A percentile compares a stretch with the other conserved stretches of the same genome.
Evolutionary conservation across 202 grass and related monocot genomes (phyloP).

Genomic region (Hordeum pubiflorum): DNA sequence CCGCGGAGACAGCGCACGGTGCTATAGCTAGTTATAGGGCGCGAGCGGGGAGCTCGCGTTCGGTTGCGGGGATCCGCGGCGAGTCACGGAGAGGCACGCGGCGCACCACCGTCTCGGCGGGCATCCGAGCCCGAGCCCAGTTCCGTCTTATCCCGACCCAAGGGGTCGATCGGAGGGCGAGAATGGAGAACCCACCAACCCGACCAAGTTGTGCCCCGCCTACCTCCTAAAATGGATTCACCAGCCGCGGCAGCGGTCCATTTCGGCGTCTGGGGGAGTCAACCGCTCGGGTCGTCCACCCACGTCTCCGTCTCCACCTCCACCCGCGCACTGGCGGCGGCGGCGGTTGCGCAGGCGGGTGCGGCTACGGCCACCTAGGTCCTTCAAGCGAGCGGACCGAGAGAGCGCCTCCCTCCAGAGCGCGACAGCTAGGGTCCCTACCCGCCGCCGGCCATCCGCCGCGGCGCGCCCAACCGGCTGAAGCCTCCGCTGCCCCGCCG

Average conservation of each 20-base stretch:
- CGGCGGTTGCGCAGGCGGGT: background rate
- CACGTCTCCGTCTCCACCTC: background rate
- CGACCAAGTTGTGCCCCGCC: background rate
- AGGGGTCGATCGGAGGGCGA: background rate
- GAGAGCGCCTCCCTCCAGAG: background rate
- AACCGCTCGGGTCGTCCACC: slow-evolving; percentile 17
- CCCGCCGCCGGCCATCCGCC: no score
- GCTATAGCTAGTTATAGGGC: no score
- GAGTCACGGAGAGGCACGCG: no score
- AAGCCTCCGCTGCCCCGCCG: no score
- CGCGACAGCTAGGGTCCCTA: no score
- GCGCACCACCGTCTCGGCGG: no score
- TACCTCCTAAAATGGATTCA: slow-evolving; percentile 7
- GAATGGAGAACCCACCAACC: slow-evolving; percentile 31
- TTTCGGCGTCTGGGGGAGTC: slow-evolving; percentile 16
- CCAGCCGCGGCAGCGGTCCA: slow-evolving; percentile 9
- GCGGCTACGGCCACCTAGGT: background rate
- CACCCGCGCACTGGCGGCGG: background rate
- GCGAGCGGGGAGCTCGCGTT: no score
- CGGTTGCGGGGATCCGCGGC: no score
- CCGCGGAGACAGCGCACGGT: no score
- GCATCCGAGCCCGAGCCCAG: no score
- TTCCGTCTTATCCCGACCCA: slow-evolving; percentile 17
- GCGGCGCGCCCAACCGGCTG: no score
- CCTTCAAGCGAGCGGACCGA: background rate